A percentile compares a stretch with the other conserved stretches of the same genome.
phyloP scores from a whole-genome alignment of 208 protist genomes.

The Crithidia mellificae region DNA sequence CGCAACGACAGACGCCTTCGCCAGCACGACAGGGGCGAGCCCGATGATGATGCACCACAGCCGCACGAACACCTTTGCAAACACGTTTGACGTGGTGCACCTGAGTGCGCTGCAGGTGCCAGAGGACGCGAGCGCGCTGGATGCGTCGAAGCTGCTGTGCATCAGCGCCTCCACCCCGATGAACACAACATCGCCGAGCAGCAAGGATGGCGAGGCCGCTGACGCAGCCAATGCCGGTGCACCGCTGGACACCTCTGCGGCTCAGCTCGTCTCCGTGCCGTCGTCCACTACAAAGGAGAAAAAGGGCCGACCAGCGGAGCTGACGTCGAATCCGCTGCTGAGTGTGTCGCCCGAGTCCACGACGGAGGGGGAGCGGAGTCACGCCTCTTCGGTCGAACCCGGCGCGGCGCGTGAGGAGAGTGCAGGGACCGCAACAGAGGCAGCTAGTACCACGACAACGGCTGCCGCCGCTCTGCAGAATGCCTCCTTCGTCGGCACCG shows the following conservation, averaged over 20 bases:
- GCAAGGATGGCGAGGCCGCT: too few relatives aligned
- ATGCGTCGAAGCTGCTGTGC: constrained; percentile 5
- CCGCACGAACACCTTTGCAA: constrained; percentile 1
- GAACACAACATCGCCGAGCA: not conserved
- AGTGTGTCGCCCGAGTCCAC: not conserved
- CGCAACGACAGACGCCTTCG: not conserved
- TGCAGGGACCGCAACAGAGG: not conserved
- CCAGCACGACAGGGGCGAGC: not conserved
- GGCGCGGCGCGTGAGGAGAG: not conserved
- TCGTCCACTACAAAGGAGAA: constrained; percentile 1
- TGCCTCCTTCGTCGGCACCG: constrained; percentile 10
- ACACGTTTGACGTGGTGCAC: constrained; percentile 16
- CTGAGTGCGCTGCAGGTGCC: not conserved
- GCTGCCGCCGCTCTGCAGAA: not conserved
- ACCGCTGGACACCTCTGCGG: not conserved
- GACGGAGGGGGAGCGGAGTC: not conserved
- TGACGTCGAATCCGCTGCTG: constrained; percentile 8
- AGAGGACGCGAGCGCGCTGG: constrained; percentile 1
- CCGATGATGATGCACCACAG: constrained; percentile 3
- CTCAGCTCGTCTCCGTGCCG: not conserved
- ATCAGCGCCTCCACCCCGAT: not conserved
- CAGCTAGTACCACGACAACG: too few relatives aligned
- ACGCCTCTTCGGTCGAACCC: not conserved
- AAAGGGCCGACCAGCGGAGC: not conserved
- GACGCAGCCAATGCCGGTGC: not conserved